Base-by-base conservation (phyloP, 2,329 filamentous ascomycete species). In the Drechslerella dactyloides region DNA sequence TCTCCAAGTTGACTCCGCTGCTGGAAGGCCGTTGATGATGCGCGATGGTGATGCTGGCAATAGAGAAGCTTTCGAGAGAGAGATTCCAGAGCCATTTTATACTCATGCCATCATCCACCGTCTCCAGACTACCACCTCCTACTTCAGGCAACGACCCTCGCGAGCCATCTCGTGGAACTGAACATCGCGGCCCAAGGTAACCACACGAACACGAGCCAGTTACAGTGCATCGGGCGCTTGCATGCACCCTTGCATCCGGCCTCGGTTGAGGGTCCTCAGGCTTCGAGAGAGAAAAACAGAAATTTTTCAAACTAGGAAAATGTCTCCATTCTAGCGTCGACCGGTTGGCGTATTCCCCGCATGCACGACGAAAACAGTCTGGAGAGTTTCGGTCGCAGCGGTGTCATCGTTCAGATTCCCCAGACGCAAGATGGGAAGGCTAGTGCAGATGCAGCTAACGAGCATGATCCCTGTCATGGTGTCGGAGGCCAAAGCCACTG, bases 111-210 rank as follows among this genome's bases (percentile, higher is more conserved):
- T 30, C 50, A 53, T 53, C 23, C 51, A 72, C 56, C 55, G 24
- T 65, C 40, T 37, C 37, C 46, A 54, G 10, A 60, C 60, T 65
- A 63, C 60, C 55, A 72, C 68, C 68, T 72, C 68, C 68, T 65
- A 11, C 24, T 65, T 65, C 46, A 44, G 68, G 68, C 27, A 58
- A 60, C 23, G 35, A 55, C 58, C 59, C 55, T 33, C 4, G 27
- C 27, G 27, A 8, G 37, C 37, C 60, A 35, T 53, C 10, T 55
- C 35, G 55, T 44, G 54, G 40, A 65, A 56, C 58, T 54, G 61
- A 61, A 57, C 37, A 37, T 19, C 30, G 40, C 23, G 42, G 51
- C 50, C 48, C 58, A 24, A 8, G 33, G 30, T 60, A 42, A 44
- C 33, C 27, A 50, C 33, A 23, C 46, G 42, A 48, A n/a, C 52